Conservation (phyloP, 371 early-diverging fungal species). For the Syncephalastrum monosporum region DNA sequence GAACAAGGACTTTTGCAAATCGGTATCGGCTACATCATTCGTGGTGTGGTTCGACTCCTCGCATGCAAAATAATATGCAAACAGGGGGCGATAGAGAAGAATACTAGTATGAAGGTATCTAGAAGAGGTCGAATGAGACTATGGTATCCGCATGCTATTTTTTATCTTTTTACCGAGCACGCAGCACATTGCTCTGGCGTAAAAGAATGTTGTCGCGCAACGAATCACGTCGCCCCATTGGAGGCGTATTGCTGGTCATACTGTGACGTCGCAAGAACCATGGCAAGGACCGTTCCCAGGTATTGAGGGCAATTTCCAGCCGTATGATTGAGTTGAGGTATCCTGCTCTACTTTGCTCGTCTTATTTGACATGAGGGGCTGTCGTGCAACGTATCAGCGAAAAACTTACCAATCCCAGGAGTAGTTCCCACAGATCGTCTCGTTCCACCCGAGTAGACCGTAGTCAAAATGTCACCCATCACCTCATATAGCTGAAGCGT, state of each 20-base stretch:
- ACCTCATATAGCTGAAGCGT: constrained; percentile 25
- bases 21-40: constrained; percentile 7
- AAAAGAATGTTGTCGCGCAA: constrained; percentile 13
- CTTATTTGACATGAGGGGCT: constrained; percentile 1
- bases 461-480: constrained; percentile 28
- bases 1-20: constrained; percentile 20
- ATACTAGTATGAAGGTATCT: constrained; percentile 30
- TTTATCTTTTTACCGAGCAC: constrained; percentile 17
- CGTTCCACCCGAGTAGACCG: constrained; percentile 21
- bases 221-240: background rate
- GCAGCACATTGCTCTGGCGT: constrained; percentile 26
- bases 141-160: background rate
- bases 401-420: background rate
- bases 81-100: constrained; percentile 22
- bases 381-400: too few species aligned
- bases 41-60: constrained; percentile 18
- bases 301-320: constrained; percentile 20
- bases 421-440: constrained; percentile 2
- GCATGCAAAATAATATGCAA: constrained; percentile 24
- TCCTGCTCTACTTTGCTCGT: constrained; percentile 13
- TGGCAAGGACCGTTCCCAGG: constrained; percentile 25
- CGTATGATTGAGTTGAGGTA: constrained; percentile 18
- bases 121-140: background rate
- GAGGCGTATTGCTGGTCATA: constrained; percentile 6
- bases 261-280: constrained; percentile 17